Base-by-base conservation (phyloP, 2,329 filamentous ascomycete genomes). In the Botrytis sinoallii region DNA sequence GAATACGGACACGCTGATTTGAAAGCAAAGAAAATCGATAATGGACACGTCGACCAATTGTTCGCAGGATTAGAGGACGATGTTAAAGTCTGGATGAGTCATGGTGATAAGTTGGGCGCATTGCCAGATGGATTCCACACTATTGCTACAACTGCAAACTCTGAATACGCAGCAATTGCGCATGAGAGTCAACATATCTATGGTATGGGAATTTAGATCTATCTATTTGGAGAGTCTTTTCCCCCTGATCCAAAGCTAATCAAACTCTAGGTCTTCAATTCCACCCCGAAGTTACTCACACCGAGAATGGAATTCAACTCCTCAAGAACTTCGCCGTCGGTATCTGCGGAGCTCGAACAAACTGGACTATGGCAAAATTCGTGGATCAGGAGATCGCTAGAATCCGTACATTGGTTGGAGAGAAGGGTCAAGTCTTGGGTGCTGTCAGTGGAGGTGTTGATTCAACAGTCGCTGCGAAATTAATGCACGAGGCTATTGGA, bases 331-430 rank as follows among this genome's bases (percentile, higher is more conserved):
- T 98, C 80, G 90, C 90, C 20, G 87, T 97, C 74, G 86, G 88
- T 32, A 97, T 98, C 76, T 98, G 95, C 83, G 88, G 89, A 44
- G 93, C 92, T 6, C 84, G 87, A 74, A 87, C 90, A 74, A 88
- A 93, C 81, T 98, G 95, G 95, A 91, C 88, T 4, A 98, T 98
- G 95, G 86, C 85, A 73, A 90, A 92, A 79, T 98, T 98, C 80
- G 86, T 93, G 14, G 88, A 93, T 75, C 88, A 93, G 80, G 94
- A 97, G 83, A 93, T 98, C 77, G 83, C 85, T 59, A 88, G 94
- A 73, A 98, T 98, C 80, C 87, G 93, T 44, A 87, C 90, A 42
- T 86, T 97, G 48, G 94, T 98, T 60, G 96, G 96, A 35, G 88
- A 91, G 42, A 91, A 88, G 73, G 94, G 89, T 1, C 95, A 96